Conservation (phyloP, 148 eudicot genomes). For the Nepenthes gracilis region DNA sequence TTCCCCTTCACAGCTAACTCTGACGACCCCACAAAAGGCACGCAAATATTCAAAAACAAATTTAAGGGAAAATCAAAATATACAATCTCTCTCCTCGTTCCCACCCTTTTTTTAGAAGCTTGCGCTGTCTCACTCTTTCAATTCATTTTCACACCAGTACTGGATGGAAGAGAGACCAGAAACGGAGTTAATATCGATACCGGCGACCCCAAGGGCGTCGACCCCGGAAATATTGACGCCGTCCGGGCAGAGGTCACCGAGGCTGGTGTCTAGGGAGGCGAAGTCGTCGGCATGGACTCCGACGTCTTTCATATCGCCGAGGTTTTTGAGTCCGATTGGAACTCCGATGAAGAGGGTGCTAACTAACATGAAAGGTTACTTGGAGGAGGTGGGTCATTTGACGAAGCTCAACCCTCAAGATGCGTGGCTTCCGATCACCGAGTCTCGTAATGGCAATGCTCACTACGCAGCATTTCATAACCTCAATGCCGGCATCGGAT, state of each 20-base stretch:
- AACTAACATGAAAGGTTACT: conserved; percentile 77
- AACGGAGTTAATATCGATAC: conserved; percentile 83
- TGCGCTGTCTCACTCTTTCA: too few relatives aligned
- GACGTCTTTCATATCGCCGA: conserved; percentile 73
- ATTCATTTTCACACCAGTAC: conserved; percentile 1
- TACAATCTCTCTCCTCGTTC: too few relatives aligned
- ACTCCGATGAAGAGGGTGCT: conserved; percentile 95
- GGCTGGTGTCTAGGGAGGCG: conserved; percentile 18
- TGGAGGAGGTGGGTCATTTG: conserved; percentile 87
- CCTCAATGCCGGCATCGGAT: conserved; percentile 89
- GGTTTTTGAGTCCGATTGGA: conserved; percentile 90
- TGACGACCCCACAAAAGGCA: too few relatives aligned
- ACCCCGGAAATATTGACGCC: conserved; percentile 90
- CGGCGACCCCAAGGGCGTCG: conserved; percentile 69
- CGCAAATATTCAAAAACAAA: too few relatives aligned
- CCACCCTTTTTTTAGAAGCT: too few relatives aligned
- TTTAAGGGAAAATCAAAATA: too few relatives aligned
- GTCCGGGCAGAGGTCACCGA: conserved; percentile 63
- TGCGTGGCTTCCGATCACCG: conserved; percentile 97
- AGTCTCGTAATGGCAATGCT: conserved; percentile 88
- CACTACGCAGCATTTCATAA: conserved; percentile 96
- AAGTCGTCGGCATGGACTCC: conserved; percentile 64
- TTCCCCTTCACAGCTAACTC: too few relatives aligned
- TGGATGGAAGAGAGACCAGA: conserved; percentile 96
- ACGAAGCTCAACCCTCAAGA: conserved; percentile 97